Conservation (phyloP, 345 rosid genomes). For the Melastoma malabathricum region DNA sequence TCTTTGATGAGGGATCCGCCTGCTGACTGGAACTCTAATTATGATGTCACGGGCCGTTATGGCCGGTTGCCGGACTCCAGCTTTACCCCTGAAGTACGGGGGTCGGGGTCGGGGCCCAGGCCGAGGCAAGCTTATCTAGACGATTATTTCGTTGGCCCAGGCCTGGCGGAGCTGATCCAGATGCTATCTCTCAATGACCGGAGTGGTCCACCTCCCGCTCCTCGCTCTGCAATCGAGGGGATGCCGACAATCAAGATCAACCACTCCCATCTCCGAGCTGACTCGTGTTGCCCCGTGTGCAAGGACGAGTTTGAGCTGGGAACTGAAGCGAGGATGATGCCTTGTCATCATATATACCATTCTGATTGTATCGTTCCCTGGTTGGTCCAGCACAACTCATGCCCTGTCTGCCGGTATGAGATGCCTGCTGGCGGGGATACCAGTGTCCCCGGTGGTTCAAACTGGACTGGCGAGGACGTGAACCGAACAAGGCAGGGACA, state of each 20-base stretch:
- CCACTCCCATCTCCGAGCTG: conserved; percentile 18
- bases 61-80: not conserved
- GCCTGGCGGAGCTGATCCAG: conserved; percentile 22
- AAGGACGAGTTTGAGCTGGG: conserved; percentile 31
- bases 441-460: not conserved
- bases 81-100: not conserved
- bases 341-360: conserved; percentile 30
- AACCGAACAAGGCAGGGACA: not conserved
- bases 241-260: conserved; percentile 23
- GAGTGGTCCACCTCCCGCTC: conserved; percentile 25
- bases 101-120: not conserved
- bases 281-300: conserved; percentile 34
- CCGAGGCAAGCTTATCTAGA: conserved; percentile 4
- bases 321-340: conserved; percentile 29
- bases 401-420: conserved; percentile 33
- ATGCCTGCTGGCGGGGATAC: conserved; percentile 10
- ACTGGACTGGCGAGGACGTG: not conserved
- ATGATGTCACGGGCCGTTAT: conserved; percentile 3
- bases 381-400: conserved; percentile 30
- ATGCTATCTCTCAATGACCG: conserved; percentile 15
- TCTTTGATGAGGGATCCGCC: conserved; percentile 2
- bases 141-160: conserved; percentile 18
- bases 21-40: conserved; percentile 5
- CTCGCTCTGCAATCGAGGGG: conserved; percentile 21
- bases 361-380: conserved; percentile 27